These are phyloP conservation scores for Nigrospora sphaerica DNA, from an alignment of 2,329 filamentous ascomycete species.

Conservation along the genomic window DNA sequence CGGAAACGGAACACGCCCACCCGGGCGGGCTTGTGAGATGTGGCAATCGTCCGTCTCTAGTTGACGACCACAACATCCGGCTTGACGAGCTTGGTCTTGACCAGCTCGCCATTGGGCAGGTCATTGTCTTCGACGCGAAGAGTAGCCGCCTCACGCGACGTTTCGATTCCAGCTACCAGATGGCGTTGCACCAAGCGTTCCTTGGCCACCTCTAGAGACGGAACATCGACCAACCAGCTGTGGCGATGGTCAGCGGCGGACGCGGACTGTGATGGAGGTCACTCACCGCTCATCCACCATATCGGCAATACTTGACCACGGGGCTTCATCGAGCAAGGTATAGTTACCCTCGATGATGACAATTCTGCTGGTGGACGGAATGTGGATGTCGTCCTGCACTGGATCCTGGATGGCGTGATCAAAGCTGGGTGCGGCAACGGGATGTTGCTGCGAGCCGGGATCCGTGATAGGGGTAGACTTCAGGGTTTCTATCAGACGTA, in stretches of 20 bases:
- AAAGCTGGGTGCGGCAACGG: conserved; percentile 32
- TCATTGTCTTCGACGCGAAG: conserved; percentile 19
- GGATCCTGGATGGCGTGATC: conserved; percentile 44
- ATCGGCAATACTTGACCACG: conserved; percentile 26
- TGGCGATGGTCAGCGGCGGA: background rate
- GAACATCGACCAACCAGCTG: conserved; percentile 22
- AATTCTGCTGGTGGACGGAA: conserved; percentile 32
- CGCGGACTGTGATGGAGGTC: background rate
- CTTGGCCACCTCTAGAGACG: conserved; percentile 10
- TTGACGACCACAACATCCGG: conserved; percentile 16
- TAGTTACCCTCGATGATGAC: conserved; percentile 47
- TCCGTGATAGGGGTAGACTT: conserved; percentile 14
- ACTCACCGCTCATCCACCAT: conserved; percentile 33
- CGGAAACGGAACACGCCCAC: too few species aligned
- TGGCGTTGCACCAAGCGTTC: conserved; percentile 17
- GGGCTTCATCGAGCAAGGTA: conserved; percentile 34
- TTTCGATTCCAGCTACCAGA: conserved; percentile 18
- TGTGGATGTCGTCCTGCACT: conserved; percentile 14
- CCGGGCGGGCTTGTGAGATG: too few species aligned
- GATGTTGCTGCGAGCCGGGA: conserved; percentile 7
- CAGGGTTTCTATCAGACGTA: conserved; percentile 13
- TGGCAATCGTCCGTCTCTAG: conserved; percentile 2
- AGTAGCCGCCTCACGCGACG: conserved; percentile 12
- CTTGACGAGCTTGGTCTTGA: conserved; percentile 14
- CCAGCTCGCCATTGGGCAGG: conserved; percentile 19